phyloP scores from a whole-genome alignment of 441 rosid species.

The Syzygium malaccense region DNA sequence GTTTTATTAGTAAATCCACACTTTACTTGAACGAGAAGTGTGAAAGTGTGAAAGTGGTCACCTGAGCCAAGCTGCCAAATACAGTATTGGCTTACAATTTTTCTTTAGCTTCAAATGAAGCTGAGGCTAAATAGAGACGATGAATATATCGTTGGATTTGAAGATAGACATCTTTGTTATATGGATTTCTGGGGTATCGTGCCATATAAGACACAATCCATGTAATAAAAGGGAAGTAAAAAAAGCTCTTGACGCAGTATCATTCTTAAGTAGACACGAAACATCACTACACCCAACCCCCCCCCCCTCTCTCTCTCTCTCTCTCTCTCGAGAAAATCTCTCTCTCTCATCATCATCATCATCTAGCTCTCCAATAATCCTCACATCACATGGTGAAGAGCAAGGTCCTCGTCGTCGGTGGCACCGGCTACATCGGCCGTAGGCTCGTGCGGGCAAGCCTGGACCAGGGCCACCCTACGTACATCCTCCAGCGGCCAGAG shows the following conservation, averaged over 20 bases:
- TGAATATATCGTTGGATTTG: neutral
- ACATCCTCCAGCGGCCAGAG: neutral
- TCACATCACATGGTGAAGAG: neutral
- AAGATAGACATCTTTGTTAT: too few relatives aligned
- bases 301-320: neutral
- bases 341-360: neutral
- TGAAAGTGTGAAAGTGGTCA: too few relatives aligned
- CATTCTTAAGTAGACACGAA: neutral
- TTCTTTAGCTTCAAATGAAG: neutral
- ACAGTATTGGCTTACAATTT: neutral
- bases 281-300: neutral
- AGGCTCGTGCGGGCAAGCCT: neutral
- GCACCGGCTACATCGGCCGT: neutral
- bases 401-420: conserved; percentile 1
- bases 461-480: neutral
- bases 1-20: too few relatives aligned
- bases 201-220: neutral
- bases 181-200: too few relatives aligned
- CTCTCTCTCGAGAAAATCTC: neutral
- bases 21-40: too few relatives aligned
- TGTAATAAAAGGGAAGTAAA: neutral
- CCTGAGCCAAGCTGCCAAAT: neutral
- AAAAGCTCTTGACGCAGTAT: neutral
- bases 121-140: neutral
- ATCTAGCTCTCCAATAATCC: neutral